Evolutionary conservation across 1,284 basidiomycete genomes (phyloP).

Genomic region (Stereum hirsutum): DNA sequence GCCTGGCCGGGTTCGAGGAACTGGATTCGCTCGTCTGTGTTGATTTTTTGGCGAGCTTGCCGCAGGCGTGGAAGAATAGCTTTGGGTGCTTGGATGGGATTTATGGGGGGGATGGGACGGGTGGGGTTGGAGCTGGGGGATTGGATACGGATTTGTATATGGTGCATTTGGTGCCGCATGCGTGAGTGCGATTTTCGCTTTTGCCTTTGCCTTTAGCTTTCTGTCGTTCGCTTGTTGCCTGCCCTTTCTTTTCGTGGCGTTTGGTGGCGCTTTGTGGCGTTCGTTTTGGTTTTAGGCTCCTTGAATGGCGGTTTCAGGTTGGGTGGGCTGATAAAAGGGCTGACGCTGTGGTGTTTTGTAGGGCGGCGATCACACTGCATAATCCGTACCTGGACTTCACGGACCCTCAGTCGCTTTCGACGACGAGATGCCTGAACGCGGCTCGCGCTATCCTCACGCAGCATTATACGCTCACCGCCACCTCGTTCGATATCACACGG

Average conservation of each 20-base stretch:
- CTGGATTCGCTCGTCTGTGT: slow-evolving; percentile 57
- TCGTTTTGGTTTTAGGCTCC: no score
- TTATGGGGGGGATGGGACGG: slow-evolving; percentile 40
- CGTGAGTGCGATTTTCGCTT: slow-evolving; percentile 41
- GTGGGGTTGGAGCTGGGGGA: no score
- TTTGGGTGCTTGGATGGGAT: slow-evolving; percentile 37
- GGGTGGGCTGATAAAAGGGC: not conserved
- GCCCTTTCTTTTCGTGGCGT: no score
- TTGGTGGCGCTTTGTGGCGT: no score
- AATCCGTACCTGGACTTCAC: slow-evolving; percentile 72
- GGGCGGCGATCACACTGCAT: slow-evolving; percentile 77
- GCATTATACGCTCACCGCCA: slow-evolving; percentile 66
- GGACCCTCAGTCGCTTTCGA: slow-evolving; percentile 54
- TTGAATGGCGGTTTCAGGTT: no score
- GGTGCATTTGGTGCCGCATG: slow-evolving; percentile 75
- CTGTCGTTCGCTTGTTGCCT: no score
- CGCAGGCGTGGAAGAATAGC: slow-evolving; percentile 54
- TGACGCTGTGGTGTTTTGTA: slow-evolving; percentile 19
- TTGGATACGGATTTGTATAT: slow-evolving; percentile 77
- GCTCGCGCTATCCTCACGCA: slow-evolving; percentile 63
- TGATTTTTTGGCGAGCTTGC: slow-evolving; percentile 62
- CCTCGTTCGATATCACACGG: slow-evolving; percentile 68
- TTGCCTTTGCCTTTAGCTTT: no score
- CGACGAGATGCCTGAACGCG: slow-evolving; percentile 60
- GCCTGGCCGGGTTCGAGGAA: slow-evolving; percentile 50